phyloP scores from a whole-genome alignment of 192 early-diverging fungal genomes.

The Gamsiella multidivaricata region DNA sequence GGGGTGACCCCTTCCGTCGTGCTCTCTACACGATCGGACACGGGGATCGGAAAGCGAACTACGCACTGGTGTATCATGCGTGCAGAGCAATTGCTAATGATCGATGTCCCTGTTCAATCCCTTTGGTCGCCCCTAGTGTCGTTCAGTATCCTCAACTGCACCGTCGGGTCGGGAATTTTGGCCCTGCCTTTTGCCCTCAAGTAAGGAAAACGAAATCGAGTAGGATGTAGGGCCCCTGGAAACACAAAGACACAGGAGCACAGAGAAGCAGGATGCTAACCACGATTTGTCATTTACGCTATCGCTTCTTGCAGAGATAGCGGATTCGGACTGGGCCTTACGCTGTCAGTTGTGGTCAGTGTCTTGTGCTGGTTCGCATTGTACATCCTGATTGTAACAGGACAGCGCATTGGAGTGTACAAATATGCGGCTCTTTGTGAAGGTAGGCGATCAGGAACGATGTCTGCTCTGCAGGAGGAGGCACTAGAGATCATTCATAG shows the following conservation, averaged over 20 bases:
- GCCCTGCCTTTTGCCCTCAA: constrained; percentile 73
- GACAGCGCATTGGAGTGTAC: constrained; percentile 61
- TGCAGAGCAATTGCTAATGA: too few relatives aligned
- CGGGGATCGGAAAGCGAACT: too few relatives aligned
- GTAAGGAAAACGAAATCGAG: constrained; percentile 27
- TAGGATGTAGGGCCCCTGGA: background rate
- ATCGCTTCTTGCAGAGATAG: constrained; percentile 23
- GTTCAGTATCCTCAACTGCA: constrained; percentile 76
- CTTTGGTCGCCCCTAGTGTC: constrained; percentile 28
- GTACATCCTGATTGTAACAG: constrained; percentile 65
- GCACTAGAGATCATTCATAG: background rate
- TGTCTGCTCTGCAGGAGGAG: background rate
- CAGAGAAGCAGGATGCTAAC: background rate
- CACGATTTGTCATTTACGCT: background rate
- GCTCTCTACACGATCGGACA: too few relatives aligned
- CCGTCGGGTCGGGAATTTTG: constrained; percentile 75
- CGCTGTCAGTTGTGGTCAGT: constrained; percentile 57
- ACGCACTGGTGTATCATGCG: background rate
- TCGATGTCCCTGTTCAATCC: background rate
- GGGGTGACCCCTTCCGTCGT: too few relatives aligned
- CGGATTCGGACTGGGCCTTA: constrained; percentile 70
- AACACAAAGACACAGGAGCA: background rate
- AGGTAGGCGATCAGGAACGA: background rate
- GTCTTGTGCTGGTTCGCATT: constrained; percentile 62
- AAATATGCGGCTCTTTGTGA: constrained; percentile 65